Percentiles rank a stretch among this genome's conserved stretches.
Conservation (phyloP, 1,284 basidiomycete species). For the Anthracocystis setariae region DNA sequence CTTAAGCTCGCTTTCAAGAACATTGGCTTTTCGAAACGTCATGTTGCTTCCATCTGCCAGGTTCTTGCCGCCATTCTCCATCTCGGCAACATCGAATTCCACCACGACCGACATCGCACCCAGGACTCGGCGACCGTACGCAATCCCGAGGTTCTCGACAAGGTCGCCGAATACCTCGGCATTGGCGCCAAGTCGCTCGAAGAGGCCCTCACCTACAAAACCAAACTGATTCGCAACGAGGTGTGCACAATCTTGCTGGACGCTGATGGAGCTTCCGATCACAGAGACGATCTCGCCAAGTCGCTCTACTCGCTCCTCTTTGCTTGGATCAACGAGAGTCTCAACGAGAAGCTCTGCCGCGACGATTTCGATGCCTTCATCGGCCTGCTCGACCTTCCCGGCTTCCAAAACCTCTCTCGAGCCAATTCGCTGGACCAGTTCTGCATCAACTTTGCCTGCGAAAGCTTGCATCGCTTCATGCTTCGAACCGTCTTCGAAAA, state of each 20-base stretch:
- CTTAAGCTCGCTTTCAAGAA: slow-evolving; percentile 92
- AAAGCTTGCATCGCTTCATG: slow-evolving; percentile 85
- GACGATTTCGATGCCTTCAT: slow-evolving; percentile 77
- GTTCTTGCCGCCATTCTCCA: slow-evolving; percentile 93
- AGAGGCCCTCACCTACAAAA: slow-evolving; percentile 87
- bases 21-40: slow-evolving; percentile 88
- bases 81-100: slow-evolving; percentile 93
- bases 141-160: slow-evolving; percentile 75
- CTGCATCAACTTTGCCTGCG: slow-evolving; percentile 94
- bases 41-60: slow-evolving; percentile 93
- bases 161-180: slow-evolving; percentile 91
- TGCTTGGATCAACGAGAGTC: slow-evolving; percentile 93
- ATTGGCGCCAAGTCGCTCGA: slow-evolving; percentile 81
- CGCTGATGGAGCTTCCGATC: slow-evolving; percentile 88
- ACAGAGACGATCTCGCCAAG: slow-evolving; percentile 91
- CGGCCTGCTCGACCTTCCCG: slow-evolving; percentile 93
- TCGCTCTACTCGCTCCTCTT: slow-evolving; percentile 93
- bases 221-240: slow-evolving; percentile 90
- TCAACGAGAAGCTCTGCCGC: slow-evolving; percentile 82
- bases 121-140: slow-evolving; percentile 62
- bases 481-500: slow-evolving; percentile 82
- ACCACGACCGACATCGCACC: slow-evolving; percentile 64
- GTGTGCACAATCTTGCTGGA: slow-evolving; percentile 95
- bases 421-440: slow-evolving; percentile 95
- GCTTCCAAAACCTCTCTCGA: slow-evolving; percentile 74